Base-by-base conservation (phyloP, 169 alveolate genomes). In the Plasmodium ovale region DNA sequence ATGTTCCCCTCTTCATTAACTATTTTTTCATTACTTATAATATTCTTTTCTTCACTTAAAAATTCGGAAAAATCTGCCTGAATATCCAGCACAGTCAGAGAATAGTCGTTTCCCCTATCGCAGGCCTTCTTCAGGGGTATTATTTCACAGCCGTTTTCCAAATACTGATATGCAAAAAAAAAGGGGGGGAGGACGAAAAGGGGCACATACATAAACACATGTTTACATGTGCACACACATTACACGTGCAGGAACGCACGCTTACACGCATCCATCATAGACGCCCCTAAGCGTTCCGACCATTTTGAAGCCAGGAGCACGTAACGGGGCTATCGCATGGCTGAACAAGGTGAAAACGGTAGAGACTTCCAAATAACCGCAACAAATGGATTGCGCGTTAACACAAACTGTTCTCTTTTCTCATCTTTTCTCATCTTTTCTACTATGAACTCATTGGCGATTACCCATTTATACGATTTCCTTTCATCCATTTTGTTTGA, bases 41-140 rank as follows among this genome's bases (percentile, higher is more conserved):
- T 82, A 69, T 82, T 82, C 44, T 82, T 82, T 31, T 82, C 90
- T 82, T 82, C 90, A 29, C 23, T 39, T 58, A 82, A 58, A 65
- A 82, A 64, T 3, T 82, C 90, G 23, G 90, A 82, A 58, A 82
- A 82, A 59, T 82, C 90, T 0, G 90, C 90, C 44, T 82, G 90
- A n/a, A 82, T 82, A 49, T 82, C 90, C 53, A 82, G 35, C 1
- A 82, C 62, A 12, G 69, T 82, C 31, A 82, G 35, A 29, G 90
- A 82, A 47, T 82, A 65, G 35, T 64, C 68, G 21, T 42, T 51
- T 23, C 53, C 82, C 29, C 56, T 44, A 58, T 42, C 42, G 14
- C 31, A 33, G 19, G 72, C 59, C 33, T 47, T 67, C 42, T 82
- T 82, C 71, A 82, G 47, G 16, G 90, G 90, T 4, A 82, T 82